Evolutionary conservation across 2,329 filamentous ascomycete genomes (phyloP).

Genomic region (Passalora sequoiae): DNA sequence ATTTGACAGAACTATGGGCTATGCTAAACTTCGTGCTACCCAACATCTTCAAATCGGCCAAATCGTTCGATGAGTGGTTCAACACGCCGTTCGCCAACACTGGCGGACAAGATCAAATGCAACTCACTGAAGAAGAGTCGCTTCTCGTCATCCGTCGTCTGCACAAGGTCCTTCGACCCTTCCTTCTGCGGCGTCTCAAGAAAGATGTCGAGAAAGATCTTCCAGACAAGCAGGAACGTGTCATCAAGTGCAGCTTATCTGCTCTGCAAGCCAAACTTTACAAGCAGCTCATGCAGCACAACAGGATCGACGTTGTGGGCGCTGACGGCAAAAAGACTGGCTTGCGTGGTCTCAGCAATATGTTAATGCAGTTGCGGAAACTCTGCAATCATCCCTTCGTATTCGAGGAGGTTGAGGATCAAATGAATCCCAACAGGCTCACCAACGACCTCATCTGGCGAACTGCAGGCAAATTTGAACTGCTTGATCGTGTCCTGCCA

Average conservation of each 20-base stretch:
- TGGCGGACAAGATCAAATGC: constrained; percentile 96
- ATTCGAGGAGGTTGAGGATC: constrained; percentile 94
- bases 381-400: constrained; percentile 99
- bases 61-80: constrained; percentile 99
- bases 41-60: constrained; percentile 98
- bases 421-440: constrained; percentile 84
- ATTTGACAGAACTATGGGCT: constrained; percentile 91
- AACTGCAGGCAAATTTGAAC: constrained; percentile 93
- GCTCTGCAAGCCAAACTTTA: constrained; percentile 88
- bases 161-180: constrained; percentile 94
- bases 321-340: constrained; percentile 93
- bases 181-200: constrained; percentile 96
- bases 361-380: constrained; percentile 99
- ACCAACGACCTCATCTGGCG: constrained; percentile 95
- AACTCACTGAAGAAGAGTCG: constrained; percentile 98
- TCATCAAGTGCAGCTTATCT: constrained; percentile 99
- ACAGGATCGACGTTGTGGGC: constrained; percentile 89
- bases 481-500: constrained; percentile 84
- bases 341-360: constrained; percentile 93
- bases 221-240: constrained; percentile 97
- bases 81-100: constrained; percentile 99
- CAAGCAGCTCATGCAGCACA: constrained; percentile 95
- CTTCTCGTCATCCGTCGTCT: constrained; percentile 95
- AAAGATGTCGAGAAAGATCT: constrained; percentile 99
- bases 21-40: constrained; percentile 97